Percentiles rank a stretch among this genome's conserved stretches.
phyloP scores from a whole-genome alignment of 345 rosid genomes.

The Melastoma malabathricum region DNA sequence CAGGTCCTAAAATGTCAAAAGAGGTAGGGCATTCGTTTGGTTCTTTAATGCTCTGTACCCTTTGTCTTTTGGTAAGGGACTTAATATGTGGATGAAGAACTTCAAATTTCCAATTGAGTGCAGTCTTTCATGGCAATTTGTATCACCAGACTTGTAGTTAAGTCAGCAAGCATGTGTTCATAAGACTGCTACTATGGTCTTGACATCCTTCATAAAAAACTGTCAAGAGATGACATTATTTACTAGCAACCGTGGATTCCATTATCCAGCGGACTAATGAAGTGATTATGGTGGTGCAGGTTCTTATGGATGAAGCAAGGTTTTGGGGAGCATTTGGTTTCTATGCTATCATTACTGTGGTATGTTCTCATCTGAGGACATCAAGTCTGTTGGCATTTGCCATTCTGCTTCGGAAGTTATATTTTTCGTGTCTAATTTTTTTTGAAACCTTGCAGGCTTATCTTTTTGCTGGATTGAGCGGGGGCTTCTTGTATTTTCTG shows the following conservation, averaged over 20 bases:
- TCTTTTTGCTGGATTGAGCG: conserved; percentile 63
- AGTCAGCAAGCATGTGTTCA: too few relatives aligned
- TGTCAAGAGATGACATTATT: neutral
- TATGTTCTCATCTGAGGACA: conserved; percentile 17
- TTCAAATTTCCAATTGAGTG: too few relatives aligned
- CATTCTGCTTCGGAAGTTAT: too few relatives aligned
- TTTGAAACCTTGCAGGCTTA: conserved; percentile 47
- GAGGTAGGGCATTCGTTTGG: conserved; percentile 45
- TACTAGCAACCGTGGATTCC: neutral
- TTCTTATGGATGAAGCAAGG: conserved; percentile 55
- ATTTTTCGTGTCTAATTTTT: too few relatives aligned
- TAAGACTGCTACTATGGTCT: too few relatives aligned
- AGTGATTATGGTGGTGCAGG: conserved; percentile 34
- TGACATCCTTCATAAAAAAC: too few relatives aligned
- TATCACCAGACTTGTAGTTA: too few relatives aligned
- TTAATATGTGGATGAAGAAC: neutral
- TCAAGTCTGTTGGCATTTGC: neutral
- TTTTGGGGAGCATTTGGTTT: conserved; percentile 98
- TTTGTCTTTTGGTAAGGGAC: neutral
- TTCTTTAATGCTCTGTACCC: too few relatives aligned
- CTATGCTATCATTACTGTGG: conserved; percentile 58
- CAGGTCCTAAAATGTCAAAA: conserved; percentile 38
- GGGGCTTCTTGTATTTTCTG: conserved; percentile 71
- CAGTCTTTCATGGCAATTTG: too few relatives aligned
- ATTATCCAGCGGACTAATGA: conserved; percentile 1